Conservation (phyloP, 1,284 basidiomycete genomes). For the Ustilago xerochloae region DNA sequence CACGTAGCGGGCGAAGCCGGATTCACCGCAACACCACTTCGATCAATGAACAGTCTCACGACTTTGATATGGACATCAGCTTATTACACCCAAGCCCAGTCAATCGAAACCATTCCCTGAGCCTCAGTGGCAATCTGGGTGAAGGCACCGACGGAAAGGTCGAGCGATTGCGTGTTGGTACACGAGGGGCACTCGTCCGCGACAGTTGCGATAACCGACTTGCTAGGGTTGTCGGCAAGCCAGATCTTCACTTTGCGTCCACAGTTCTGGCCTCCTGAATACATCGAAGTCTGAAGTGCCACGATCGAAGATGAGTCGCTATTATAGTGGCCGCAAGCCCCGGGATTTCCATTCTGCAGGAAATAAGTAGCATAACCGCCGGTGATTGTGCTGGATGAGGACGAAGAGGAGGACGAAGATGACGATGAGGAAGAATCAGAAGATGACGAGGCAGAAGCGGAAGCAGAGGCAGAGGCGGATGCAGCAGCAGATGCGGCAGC, state of each 20-base stretch:
- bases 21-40: too few species aligned
- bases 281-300: slow-evolving; percentile 50
- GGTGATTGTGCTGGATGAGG: slow-evolving; percentile 24
- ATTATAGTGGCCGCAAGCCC: slow-evolving; percentile 61
- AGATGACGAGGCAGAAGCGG: slow-evolving; percentile 13
- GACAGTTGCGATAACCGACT: slow-evolving; percentile 73
- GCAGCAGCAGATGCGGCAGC: slow-evolving; percentile 6
- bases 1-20: too few species aligned
- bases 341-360: slow-evolving; percentile 62
- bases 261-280: slow-evolving; percentile 74
- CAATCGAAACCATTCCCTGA: slow-evolving; percentile 73
- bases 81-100: slow-evolving; percentile 48
- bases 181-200: slow-evolving; percentile 71
- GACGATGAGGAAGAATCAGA: slow-evolving; percentile 9
- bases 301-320: slow-evolving; percentile 50
- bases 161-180: slow-evolving; percentile 75
- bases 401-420: slow-evolving; percentile 12
- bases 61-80: background rate
- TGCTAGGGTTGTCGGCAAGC: slow-evolving; percentile 65
- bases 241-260: slow-evolving; percentile 76
- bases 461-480: background rate
- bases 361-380: slow-evolving; percentile 60
- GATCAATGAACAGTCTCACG: too few species aligned
- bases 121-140: slow-evolving; percentile 72
- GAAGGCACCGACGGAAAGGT: slow-evolving; percentile 84